phyloP scores from a whole-genome alignment of 192 early-diverging fungal genomes.

The Backusella morwellensis region DNA sequence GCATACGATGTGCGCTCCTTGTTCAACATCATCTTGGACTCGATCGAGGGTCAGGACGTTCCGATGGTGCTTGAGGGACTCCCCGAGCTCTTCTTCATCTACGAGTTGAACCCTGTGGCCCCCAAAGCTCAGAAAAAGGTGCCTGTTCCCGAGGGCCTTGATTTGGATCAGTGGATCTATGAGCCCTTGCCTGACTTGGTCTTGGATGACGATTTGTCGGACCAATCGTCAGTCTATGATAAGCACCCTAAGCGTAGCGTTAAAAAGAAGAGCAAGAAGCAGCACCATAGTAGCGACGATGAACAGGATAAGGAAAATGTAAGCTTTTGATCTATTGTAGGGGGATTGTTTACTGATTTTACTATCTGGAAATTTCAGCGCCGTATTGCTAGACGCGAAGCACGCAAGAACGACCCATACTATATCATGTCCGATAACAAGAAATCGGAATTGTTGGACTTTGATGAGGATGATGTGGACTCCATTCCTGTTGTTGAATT shows the following conservation, averaged over 20 bases:
- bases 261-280: constrained; percentile 25
- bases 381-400: constrained; percentile 46
- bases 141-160: constrained; percentile 81
- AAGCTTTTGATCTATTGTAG: constrained; percentile 7
- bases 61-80: constrained; percentile 57
- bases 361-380: constrained; percentile 31
- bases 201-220: constrained; percentile 21
- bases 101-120: constrained; percentile 90
- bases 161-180: constrained; percentile 80
- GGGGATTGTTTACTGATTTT: not conserved
- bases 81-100: constrained; percentile 66
- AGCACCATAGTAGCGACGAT: constrained; percentile 42
- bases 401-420: constrained; percentile 59
- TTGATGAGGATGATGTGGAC: constrained; percentile 66
- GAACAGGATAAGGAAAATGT: constrained; percentile 46
- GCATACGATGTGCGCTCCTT: constrained; percentile 55
- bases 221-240: constrained; percentile 8
- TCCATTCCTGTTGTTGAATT: constrained; percentile 80
- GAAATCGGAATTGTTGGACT: constrained; percentile 18
- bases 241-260: constrained; percentile 16
- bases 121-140: constrained; percentile 89
- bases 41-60: constrained; percentile 34
- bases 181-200: constrained; percentile 57
- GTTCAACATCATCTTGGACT: constrained; percentile 47
- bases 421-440: constrained; percentile 56